Percentiles rank a stretch among this genome's conserved stretches.
These are phyloP conservation scores for Byssochlamys sp. DNA, from an alignment of 2,329 filamentous ascomycete genomes.

Conservation along the genomic window DNA sequence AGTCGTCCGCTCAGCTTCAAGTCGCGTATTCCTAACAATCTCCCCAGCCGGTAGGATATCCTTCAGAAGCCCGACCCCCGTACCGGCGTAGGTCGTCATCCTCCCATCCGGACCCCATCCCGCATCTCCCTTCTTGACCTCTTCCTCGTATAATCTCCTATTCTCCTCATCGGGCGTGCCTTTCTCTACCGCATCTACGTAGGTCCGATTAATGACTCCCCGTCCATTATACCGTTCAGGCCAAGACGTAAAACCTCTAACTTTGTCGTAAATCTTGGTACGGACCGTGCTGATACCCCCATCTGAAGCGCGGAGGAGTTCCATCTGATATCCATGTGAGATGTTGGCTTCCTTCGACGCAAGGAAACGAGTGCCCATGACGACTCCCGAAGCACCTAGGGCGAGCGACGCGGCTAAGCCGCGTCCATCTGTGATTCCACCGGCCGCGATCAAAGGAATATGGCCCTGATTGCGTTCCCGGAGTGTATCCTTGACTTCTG, in stretches of 20 bases:
- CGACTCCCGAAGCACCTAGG: conserved; percentile 46
- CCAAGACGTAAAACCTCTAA: conserved; percentile 51
- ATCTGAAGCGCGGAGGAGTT: conserved; percentile 41
- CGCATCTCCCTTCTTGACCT: conserved; percentile 41
- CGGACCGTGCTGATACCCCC: conserved; percentile 42
- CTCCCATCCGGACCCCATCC: conserved; percentile 46
- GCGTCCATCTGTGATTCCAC: conserved; percentile 45
- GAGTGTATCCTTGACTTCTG: conserved; percentile 40
- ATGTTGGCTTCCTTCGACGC: conserved; percentile 43
- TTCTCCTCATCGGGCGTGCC: conserved; percentile 35
- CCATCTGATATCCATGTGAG: conserved; percentile 40
- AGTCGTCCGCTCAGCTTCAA: background rate
- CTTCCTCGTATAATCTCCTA: conserved; percentile 36
- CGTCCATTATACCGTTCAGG: conserved; percentile 48
- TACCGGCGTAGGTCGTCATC: conserved; percentile 55
- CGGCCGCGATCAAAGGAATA: conserved; percentile 43
- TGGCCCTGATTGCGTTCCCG: conserved; percentile 10
- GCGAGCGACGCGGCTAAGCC: conserved; percentile 42
- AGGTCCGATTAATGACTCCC: conserved; percentile 50
- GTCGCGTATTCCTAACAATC: conserved; percentile 24
- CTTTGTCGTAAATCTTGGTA: conserved; percentile 8
- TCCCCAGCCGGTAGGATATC: conserved; percentile 41
- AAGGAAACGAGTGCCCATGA: conserved; percentile 57
- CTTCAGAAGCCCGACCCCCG: conserved; percentile 50
- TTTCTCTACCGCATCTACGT: conserved; percentile 29